phyloP scores from a whole-genome alignment of 768 basidiomycete genomes.

The Amanita subjunquillea region DNA sequence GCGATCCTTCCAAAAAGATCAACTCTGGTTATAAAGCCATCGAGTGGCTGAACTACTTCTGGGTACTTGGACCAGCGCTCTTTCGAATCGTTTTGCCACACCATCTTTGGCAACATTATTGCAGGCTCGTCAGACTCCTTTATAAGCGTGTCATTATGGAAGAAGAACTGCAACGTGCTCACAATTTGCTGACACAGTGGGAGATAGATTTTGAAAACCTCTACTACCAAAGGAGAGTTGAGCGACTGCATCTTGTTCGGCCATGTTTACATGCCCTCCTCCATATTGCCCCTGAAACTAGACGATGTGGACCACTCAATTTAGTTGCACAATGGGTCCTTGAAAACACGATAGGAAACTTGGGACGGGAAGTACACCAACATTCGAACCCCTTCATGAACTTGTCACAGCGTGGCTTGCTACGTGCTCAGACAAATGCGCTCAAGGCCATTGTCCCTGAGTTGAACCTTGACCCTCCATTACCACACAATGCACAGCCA shows the following conservation, averaged over 20 bases:
- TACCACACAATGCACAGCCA: constrained; percentile 1
- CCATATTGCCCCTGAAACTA: constrained; percentile 16
- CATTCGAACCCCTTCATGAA: constrained; percentile 15
- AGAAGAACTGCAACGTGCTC: constrained; percentile 9
- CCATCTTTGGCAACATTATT: constrained; percentile 14
- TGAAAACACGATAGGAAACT: constrained; percentile 15
- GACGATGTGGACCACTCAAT: constrained; percentile 12
- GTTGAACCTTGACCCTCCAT: background rate
- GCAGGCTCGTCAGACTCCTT: constrained; percentile 14
- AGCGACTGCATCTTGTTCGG: constrained; percentile 20
- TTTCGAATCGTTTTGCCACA: constrained; percentile 11
- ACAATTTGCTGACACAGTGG: constrained; percentile 13
- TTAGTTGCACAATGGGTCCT: constrained; percentile 19
- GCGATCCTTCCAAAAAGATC: constrained; percentile 10
- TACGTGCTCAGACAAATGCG: constrained; percentile 10
- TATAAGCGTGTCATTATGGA: constrained; percentile 7
- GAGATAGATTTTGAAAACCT: constrained; percentile 18
- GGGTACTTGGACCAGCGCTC: constrained; percentile 16
- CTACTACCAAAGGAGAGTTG: constrained; percentile 14
- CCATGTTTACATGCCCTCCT: constrained; percentile 17
- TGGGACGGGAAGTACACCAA: constrained; percentile 8
- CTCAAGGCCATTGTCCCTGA: constrained; percentile 10
- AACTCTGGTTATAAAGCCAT: constrained; percentile 20
- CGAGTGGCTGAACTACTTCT: constrained; percentile 18
- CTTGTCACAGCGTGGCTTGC: constrained; percentile 13